Base-by-base conservation (phyloP, 1,139 yeast species). In the Candida gigantensis region DNA sequence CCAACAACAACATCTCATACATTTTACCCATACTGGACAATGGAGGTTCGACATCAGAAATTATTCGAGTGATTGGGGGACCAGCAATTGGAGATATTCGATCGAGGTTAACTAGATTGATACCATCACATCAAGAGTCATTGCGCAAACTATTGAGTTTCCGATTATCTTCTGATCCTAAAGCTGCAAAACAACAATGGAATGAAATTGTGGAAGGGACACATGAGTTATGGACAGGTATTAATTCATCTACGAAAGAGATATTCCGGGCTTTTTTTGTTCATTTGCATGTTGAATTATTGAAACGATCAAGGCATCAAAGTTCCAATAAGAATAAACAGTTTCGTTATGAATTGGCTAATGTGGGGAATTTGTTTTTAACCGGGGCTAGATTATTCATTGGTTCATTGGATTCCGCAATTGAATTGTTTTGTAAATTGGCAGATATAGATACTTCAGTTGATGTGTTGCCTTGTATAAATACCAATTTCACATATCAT, bases 21-120 rank as follows among this genome's bases (percentile, higher is more conserved):
- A 70, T 89, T 2, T 63, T 90, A 27, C 97, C 97, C 0, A 79
- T 90, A 9, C 82, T 88, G 38, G 97, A 90, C 56, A 90, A 90
- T 55, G 97, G 97, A 16, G 97, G 97, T 1, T 88, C 96, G 1
- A 88, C 97, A 0, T 84, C 95, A 19, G 97, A 90, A 60, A 74
- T 90, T 24, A 72, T 89, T n/a, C 65, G 97, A 11, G 89, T 89
- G 2, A 72, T 90, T 14, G 96, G 96, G 1, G 97, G 97, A 0
- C 96, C 96, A 1, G 97, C 97, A 0, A 87, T 90, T 40, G 97
- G 97, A 2, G 97, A 90, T 53, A 73, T 90, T 4, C 64, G 97
- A 33, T 87, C 96, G 0, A 60, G 97, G 37, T 70, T 89, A 28
- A 85, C 90, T 0, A 62, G 94, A 37, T 62, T 90, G 37, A 83